Evolutionary conservation across 371 early-diverging fungal genomes (phyloP).

Genomic region (Batkoa obscura): DNA sequence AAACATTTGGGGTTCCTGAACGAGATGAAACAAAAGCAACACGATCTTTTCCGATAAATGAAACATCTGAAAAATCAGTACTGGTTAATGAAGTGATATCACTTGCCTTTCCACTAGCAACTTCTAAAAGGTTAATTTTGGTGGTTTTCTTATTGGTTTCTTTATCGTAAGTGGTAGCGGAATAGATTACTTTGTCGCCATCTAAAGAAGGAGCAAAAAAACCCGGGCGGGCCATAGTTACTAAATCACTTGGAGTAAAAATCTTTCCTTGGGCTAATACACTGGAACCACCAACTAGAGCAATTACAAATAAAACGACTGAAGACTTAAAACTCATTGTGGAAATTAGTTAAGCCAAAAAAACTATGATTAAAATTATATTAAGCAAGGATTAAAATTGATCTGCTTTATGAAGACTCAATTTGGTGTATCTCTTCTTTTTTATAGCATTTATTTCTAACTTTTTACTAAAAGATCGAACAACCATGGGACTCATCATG

Average conservation of each 20-base stretch:
- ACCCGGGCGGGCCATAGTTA: slow-evolving; percentile 27
- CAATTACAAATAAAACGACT: too few relatives aligned
- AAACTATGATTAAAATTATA: too few relatives aligned
- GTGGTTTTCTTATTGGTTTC: slow-evolving; percentile 24
- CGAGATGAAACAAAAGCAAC: slow-evolving; percentile 26
- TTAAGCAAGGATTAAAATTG: too few relatives aligned
- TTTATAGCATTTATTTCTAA: too few relatives aligned
- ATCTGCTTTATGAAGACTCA: too few relatives aligned
- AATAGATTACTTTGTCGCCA: slow-evolving; percentile 24
- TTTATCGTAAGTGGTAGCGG: slow-evolving; percentile 22
- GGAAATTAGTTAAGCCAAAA: too few relatives aligned
- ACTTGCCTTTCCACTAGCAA: slow-evolving; percentile 11
- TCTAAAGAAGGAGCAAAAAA: slow-evolving; percentile 23
- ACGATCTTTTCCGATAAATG: slow-evolving; percentile 27
- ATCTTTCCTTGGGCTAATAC: too few relatives aligned
- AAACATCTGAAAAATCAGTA: slow-evolving; percentile 19
- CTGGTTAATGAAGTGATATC: slow-evolving; percentile 14
- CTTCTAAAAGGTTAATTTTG: slow-evolving; percentile 22
- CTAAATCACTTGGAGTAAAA: slow-evolving; percentile 25
- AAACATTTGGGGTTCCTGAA: slow-evolving; percentile 22
- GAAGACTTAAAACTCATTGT: too few relatives aligned
- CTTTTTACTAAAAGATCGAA: too few relatives aligned
- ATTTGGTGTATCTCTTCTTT: too few relatives aligned
- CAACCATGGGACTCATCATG: too few relatives aligned
- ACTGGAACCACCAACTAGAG: too few relatives aligned